Base-by-base conservation (phyloP, 345 rosid species). In the Eucalyptus fibrosa region DNA sequence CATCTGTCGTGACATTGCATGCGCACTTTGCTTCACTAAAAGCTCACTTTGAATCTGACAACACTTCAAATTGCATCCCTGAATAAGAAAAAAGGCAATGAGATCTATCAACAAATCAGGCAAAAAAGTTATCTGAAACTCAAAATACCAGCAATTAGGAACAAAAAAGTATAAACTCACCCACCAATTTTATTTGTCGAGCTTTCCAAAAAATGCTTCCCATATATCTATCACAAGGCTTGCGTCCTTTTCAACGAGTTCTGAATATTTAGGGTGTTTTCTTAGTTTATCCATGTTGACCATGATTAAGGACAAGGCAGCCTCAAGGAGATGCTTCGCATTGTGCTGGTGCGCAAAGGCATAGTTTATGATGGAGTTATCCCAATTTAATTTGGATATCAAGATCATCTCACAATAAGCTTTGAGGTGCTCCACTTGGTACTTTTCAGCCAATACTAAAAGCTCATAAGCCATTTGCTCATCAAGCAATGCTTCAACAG, bases 311-410 rank as follows among this genome's bases (percentile, higher is more conserved):
- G 95, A 93, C 90, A 97, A 88, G 3, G 99, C 93, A 34, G 96
- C 91, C 88, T 96, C 96, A 34, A 93, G 93, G 91, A 97, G 81
- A 55, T 91, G 95, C 88, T 95, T 95, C 10, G 99, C 97, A 40
- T 93, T 92, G 91, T 97, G 97, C 94, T 94, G 97, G 91, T 94
- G 97, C 14, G 99, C 98, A 90, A 96, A 96, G 60, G 96, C 94
- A 88, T 95, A 96, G 88, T 91, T 94, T 95, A 95, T 91, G 50
- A 97, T 92, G 14, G 97, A 94, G 80, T 95, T 97, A 87, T 97
- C 96, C 95, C 95, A 93, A 89, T 91, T 96, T 92, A 96, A 91
- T 90, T 95, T 96, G 28, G 98, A 94, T 19, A 96, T 93, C 88
- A 97, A 65, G 92, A 94, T 95, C 92, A 91, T 96, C 96, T 96